These are phyloP conservation scores for Diversispora eburnea DNA, from an alignment of 192 early-diverging fungal species.

Conservation along the genomic window DNA sequence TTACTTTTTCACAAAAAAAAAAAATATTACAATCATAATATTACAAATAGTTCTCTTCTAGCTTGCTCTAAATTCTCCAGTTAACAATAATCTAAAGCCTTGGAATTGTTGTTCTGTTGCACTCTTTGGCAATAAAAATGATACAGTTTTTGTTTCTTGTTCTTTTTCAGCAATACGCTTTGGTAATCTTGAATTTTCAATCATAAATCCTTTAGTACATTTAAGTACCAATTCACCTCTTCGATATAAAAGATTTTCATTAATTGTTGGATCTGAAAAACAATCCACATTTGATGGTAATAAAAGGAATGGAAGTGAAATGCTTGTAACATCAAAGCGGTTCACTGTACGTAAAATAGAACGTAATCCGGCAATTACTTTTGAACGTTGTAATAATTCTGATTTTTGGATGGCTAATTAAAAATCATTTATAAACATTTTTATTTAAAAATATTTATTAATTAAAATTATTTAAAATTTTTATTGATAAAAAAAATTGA, in stretches of 20 bases:
- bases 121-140: slow-evolving; percentile 50
- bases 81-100: slow-evolving; percentile 43
- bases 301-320: slow-evolving; percentile 66
- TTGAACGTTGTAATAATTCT: slow-evolving; percentile 15
- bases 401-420: slow-evolving; percentile 24
- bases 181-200: slow-evolving; percentile 49
- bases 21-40: too few relatives aligned
- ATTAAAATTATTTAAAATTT: background rate
- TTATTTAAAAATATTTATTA: background rate
- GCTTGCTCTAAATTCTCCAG: slow-evolving; percentile 47
- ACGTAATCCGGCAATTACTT: slow-evolving; percentile 47
- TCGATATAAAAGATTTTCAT: slow-evolving; percentile 40
- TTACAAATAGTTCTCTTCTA: slow-evolving; percentile 16
- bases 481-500: background rate
- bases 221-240: slow-evolving; percentile 50
- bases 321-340: slow-evolving; percentile 57
- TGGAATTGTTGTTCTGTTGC: slow-evolving; percentile 45
- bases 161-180: slow-evolving; percentile 47
- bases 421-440: slow-evolving; percentile 35
- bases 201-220: slow-evolving; percentile 53
- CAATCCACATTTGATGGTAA: slow-evolving; percentile 43
- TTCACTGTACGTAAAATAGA: slow-evolving; percentile 58
- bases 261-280: slow-evolving; percentile 33
- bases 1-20: too few relatives aligned
- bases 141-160: slow-evolving; percentile 43